Evolutionary conservation across 148 eudicot genomes (phyloP), one percentile per base, ranked within the genome.

Genomic region (Silene conica): DNA sequence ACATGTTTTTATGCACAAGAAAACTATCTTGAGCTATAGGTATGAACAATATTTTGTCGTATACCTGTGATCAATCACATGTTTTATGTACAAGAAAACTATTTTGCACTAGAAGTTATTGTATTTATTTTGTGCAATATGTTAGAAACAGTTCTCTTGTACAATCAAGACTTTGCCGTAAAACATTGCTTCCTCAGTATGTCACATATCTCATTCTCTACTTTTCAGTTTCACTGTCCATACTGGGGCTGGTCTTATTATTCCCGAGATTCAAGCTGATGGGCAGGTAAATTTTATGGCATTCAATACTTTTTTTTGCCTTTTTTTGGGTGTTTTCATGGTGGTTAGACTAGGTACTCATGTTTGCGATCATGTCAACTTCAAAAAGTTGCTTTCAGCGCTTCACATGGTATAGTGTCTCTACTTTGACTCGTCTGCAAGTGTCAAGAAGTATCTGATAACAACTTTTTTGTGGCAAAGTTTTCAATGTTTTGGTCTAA

Each of bases 211-310:
- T 71, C 48, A n/a, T 74, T 45, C 56, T 74, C n/a, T 79, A 28
- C 73, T 31, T 13, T 74, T 73, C 87, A 96, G 99, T 83, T 96
- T 92, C 81, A 92, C 92, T 11, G 81, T 96, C 71, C 94, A 92
- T 76, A 96, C 97, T 41, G 99, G 99, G 80, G 97, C 99, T 78
- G 99, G 99, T 72, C 78, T 96, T 65, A 96, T 92, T 79, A 81
- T 92, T 77, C 99, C 96, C 72, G 97, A 96, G 81, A 86, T 92
- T 76, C 99, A 90, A 89, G 95, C 86, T 8, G 93, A 92, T 77
- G 92, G 90, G 61, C 80, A 92, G 96, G 97, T 92, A 85, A 26
- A 50, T 60, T 60, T 22, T 25, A 31, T 48, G 25, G 64, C 63
- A 46, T 71, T 71, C 54, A 62, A 4, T 38, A 31, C 45, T 13